A percentile compares a stretch with the other conserved stretches of the same genome.
These are phyloP conservation scores for Secale cereale DNA, from an alignment of 176 grass and related monocot genomes.

Conservation along the genomic window DNA sequence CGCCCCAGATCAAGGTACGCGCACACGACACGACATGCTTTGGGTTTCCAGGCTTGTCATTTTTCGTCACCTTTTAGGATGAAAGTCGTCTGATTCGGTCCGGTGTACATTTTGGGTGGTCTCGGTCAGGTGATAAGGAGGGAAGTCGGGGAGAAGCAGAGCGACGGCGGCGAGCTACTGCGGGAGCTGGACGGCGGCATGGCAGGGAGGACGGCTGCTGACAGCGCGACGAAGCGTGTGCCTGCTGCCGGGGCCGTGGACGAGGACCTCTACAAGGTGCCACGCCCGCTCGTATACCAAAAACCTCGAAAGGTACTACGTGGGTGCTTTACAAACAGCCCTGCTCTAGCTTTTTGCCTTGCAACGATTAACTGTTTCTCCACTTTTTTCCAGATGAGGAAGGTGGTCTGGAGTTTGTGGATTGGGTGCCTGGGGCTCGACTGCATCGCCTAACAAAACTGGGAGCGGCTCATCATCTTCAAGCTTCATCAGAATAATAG, in stretches of 20 bases:
- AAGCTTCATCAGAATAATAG: background rate
- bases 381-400: slow-evolving; percentile 39
- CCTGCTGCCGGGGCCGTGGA: slow-evolving; percentile 40
- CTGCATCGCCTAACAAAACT: slow-evolving; percentile 43
- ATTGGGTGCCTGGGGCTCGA: slow-evolving; percentile 65
- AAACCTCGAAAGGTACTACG: slow-evolving; percentile 61
- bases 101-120: background rate
- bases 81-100: background rate
- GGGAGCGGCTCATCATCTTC: background rate
- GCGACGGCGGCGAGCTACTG: background rate
- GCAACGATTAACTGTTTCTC: background rate
- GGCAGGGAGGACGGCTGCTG: background rate
- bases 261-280: slow-evolving; percentile 79
- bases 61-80: background rate
- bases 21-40: background rate
- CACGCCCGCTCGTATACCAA: slow-evolving; percentile 34
- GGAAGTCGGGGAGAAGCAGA: slow-evolving; percentile 33
- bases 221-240: background rate
- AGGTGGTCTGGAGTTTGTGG: slow-evolving; percentile 57
- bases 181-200: background rate
- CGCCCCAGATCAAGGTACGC: slow-evolving; percentile 40
- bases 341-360: background rate
- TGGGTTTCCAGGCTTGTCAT: background rate
- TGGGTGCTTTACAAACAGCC: too few relatives aligned
- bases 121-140: slow-evolving; percentile 44